Evolutionary conservation across 2,329 filamentous ascomycete species (phyloP).

Genomic region (Tolypocladium guangdongense): DNA sequence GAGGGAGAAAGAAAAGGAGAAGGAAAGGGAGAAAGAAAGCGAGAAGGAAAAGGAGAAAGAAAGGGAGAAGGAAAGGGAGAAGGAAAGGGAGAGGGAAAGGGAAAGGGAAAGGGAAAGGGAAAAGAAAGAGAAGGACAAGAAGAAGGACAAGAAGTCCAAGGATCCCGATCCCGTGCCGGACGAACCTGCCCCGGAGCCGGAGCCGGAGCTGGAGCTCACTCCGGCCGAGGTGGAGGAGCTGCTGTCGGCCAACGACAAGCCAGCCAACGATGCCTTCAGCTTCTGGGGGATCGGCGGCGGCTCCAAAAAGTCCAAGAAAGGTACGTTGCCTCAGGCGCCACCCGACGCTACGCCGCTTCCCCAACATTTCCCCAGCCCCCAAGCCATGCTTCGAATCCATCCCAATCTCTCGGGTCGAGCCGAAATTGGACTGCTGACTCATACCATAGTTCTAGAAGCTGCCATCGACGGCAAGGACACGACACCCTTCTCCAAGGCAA

Average conservation of each 20-base stretch:
- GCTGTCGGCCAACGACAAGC: slow-evolving; percentile 20
- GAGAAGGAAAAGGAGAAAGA: slow-evolving; percentile 9
- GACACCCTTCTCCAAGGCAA: slow-evolving; percentile 24
- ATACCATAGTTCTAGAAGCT: slow-evolving; percentile 35
- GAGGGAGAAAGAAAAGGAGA: slow-evolving; percentile 9
- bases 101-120: slow-evolving; percentile 12
- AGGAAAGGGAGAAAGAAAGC: slow-evolving; percentile 15
- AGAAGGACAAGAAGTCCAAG: slow-evolving; percentile 13
- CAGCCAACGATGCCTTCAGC: slow-evolving; percentile 35
- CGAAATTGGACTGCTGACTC: slow-evolving; percentile 41
- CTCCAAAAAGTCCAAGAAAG: slow-evolving; percentile 33
- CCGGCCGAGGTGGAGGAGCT: slow-evolving; percentile 33
- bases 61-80: slow-evolving; percentile 11
- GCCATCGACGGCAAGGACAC: slow-evolving; percentile 27
- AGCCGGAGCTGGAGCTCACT: slow-evolving; percentile 21
- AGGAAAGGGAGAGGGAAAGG: slow-evolving; percentile 10
- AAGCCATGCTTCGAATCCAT: not conserved
- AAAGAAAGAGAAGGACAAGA: slow-evolving; percentile 9
- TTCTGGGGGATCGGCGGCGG: slow-evolving; percentile 40
- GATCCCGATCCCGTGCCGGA: slow-evolving; percentile 5
- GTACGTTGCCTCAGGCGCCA: slow-evolving; percentile 18
- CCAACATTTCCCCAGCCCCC: slow-evolving; percentile 5
- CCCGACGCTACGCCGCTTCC: slow-evolving; percentile 1
- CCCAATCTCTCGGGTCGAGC: slow-evolving; percentile 17
- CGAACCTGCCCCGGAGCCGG: slow-evolving; percentile 2